Percentiles rank a stretch among this genome's conserved stretches.
phyloP scores from a whole-genome alignment of 2,329 filamentous ascomycete species.

The Sclerotinia sclerotiorum region DNA sequence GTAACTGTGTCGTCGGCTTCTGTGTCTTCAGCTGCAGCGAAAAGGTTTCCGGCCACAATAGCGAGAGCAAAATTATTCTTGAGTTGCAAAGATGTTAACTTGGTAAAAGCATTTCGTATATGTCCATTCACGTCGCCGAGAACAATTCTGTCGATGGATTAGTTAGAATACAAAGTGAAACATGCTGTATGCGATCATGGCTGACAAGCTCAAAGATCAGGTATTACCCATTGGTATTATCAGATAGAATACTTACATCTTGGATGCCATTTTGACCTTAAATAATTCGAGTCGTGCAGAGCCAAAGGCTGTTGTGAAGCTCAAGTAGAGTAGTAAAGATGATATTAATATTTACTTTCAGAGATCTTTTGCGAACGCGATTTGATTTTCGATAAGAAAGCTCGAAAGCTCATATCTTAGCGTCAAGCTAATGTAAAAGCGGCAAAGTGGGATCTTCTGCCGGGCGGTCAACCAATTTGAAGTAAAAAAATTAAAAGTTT shows the following conservation, averaged over 20 bases:
- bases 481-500: conserved; percentile 21
- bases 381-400: conserved; percentile 21
- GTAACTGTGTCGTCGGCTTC: conserved; percentile 60
- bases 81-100: conserved; percentile 74
- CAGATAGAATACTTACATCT: conserved; percentile 22
- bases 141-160: conserved; percentile 48
- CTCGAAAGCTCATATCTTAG: conserved; percentile 22
- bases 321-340: neutral
- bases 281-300: neutral
- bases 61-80: conserved; percentile 90
- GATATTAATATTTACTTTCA: neutral
- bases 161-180: conserved; percentile 16
- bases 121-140: conserved; percentile 81
- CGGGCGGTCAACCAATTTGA: conserved; percentile 11
- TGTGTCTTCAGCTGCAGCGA: conserved; percentile 63
- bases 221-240: neutral
- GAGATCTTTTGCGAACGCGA: conserved; percentile 20
- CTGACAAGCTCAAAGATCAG: neutral
- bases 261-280: conserved; percentile 20
- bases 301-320: neutral
- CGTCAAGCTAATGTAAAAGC: neutral
- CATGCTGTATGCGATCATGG: neutral
- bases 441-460: neutral
- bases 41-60: conserved; percentile 81
- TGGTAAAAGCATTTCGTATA: conserved; percentile 72